Percentiles rank a stretch among this genome's conserved stretches.
Conservation (phyloP, 129 eudicot species). For the Mikania micrantha region DNA sequence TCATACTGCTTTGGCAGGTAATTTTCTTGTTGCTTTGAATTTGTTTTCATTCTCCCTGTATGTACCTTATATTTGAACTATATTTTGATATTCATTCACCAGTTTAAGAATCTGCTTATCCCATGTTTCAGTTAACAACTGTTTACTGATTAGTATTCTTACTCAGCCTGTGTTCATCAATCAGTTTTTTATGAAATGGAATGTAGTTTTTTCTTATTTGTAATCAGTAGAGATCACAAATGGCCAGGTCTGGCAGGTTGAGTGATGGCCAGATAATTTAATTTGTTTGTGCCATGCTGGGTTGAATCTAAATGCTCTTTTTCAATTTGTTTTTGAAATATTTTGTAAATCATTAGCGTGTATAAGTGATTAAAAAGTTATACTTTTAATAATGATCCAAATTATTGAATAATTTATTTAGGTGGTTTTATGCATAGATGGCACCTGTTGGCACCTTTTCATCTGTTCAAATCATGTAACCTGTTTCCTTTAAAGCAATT, state of each 20-base stretch:
- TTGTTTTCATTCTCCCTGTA: not conserved
- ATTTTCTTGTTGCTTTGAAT: not conserved
- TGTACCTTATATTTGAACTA: not conserved
- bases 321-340: not conserved
- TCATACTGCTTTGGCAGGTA: constrained; percentile 52
- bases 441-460: not conserved
- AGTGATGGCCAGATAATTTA: not conserved
- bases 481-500: not conserved
- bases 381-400: not conserved
- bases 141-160: not conserved
- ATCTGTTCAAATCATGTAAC: not conserved
- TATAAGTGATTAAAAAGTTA: not conserved
- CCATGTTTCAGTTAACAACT: not conserved
- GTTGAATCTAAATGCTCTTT: not conserved
- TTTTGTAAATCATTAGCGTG: not conserved
- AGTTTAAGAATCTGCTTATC: not conserved
- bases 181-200: not conserved
- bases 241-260: not conserved
- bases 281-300: not conserved
- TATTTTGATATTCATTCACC: not conserved
- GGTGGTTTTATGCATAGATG: not conserved
- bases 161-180: not conserved
- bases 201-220: not conserved
- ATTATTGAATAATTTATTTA: not conserved
- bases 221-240: not conserved